These are phyloP conservation scores for Nothomitra cinnamomea DNA, from an alignment of 2,329 filamentous ascomycete genomes.

Conservation along the genomic window DNA sequence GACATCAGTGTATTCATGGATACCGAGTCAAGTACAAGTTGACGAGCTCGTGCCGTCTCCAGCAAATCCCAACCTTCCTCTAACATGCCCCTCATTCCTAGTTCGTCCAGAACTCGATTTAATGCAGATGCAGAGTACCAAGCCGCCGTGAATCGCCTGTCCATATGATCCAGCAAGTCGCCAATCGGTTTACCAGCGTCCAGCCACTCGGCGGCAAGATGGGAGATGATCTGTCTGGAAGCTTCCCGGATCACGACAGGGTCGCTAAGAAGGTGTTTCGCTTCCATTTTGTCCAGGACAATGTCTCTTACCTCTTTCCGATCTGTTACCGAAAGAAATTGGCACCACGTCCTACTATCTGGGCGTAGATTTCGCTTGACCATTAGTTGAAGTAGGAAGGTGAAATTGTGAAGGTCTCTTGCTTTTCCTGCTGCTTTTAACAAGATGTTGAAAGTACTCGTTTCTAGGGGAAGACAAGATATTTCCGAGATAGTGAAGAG, in stretches of 20 bases:
- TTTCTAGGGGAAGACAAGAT: slow-evolving; percentile 19
- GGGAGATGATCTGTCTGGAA: slow-evolving; percentile 18
- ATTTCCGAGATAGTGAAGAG: background rate
- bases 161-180: slow-evolving; percentile 23
- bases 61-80: slow-evolving; percentile 17
- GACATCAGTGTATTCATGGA: slow-evolving; percentile 18
- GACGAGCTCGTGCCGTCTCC: slow-evolving; percentile 16
- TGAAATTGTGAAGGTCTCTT: slow-evolving; percentile 24
- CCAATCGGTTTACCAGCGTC: slow-evolving; percentile 18
- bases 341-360: slow-evolving; percentile 26
- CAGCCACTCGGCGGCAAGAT: slow-evolving; percentile 19
- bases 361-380: slow-evolving; percentile 20
- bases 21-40: slow-evolving; percentile 15
- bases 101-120: slow-evolving; percentile 22
- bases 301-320: slow-evolving; percentile 15
- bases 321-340: slow-evolving; percentile 20
- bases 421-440: slow-evolving; percentile 21
- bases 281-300: slow-evolving; percentile 18
- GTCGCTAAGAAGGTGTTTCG: slow-evolving; percentile 18
- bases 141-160: slow-evolving; percentile 18
- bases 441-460: slow-evolving; percentile 28
- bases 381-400: slow-evolving; percentile 23
- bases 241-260: slow-evolving; percentile 13
- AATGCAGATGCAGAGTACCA: slow-evolving; percentile 23
- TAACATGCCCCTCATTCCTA: slow-evolving; percentile 15